Conservation (phyloP, 345 rosid species). For the Corymbia maculata region DNA sequence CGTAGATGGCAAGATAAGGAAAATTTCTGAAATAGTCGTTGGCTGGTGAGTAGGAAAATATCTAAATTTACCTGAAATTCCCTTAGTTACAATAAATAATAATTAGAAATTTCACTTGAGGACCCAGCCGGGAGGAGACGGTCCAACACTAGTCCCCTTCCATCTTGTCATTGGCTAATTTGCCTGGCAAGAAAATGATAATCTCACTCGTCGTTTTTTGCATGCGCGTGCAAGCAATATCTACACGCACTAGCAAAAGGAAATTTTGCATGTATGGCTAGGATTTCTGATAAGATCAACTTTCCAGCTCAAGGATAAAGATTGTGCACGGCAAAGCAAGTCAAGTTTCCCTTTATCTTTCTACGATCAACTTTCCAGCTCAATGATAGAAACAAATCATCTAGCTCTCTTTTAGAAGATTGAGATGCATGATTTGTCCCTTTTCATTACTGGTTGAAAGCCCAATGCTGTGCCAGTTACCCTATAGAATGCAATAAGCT, state of each 20-base stretch:
- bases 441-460: no score
- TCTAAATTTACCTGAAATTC: not conserved
- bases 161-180: not conserved
- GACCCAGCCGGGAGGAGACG: not conserved
- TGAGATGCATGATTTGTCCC: no score
- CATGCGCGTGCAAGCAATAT: not conserved
- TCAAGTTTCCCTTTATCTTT: no score
- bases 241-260: not conserved
- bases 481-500: not conserved
- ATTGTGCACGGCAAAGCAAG: no score
- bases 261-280: not conserved
- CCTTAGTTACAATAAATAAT: no score
- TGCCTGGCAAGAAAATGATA: not conserved
- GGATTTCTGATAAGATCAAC: not conserved
- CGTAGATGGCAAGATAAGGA: not conserved
- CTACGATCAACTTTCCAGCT: no score
- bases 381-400: not conserved
- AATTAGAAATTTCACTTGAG: not conserved
- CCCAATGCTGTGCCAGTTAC: no score
- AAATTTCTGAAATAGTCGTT: not conserved
- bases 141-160: not conserved
- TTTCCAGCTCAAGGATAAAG: not conserved
- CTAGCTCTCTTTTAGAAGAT: no score
- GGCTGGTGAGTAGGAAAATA: not conserved
- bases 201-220: not conserved